A percentile compares a stretch with the other conserved stretches of the same genome.
These are phyloP conservation scores for Kodamaea hsintzibuensis DNA, from an alignment of 805 yeast genomes.

Conservation along the genomic window DNA sequence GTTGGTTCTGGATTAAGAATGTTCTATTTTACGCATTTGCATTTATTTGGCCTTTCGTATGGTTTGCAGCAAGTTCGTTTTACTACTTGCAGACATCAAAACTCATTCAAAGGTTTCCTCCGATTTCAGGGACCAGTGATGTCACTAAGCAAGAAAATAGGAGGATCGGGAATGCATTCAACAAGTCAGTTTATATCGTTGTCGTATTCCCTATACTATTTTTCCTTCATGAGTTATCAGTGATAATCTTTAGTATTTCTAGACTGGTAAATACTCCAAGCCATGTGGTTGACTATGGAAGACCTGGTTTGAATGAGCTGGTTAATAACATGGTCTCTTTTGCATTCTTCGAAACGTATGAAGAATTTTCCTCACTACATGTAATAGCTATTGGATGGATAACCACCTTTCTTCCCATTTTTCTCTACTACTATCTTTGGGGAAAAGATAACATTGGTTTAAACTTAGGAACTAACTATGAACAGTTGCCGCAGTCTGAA, in stretches of 20 bases:
- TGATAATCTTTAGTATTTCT: background rate
- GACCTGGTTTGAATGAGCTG: background rate
- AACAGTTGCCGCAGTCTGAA: background rate
- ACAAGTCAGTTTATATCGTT: background rate
- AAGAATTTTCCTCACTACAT: no score
- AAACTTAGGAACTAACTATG: conserved; percentile 16
- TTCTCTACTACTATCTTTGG: conserved; percentile 24
- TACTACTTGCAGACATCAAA: conserved; percentile 25
- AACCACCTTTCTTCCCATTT: conserved; percentile 11
- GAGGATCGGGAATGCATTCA: background rate
- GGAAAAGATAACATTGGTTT: conserved; percentile 26
- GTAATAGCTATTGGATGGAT: no score
- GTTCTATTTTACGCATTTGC: background rate
- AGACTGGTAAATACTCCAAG: background rate
- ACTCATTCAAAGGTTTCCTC: conserved; percentile 26
- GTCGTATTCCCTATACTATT: background rate
- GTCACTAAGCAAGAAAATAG: background rate
- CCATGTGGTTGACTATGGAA: background rate
- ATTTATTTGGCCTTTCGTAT: conserved; percentile 5
- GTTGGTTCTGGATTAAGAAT: background rate
- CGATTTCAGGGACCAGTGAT: conserved; percentile 14
- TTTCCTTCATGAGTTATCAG: background rate
- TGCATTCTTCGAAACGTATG: background rate
- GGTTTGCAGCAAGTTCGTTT: conserved; percentile 16
- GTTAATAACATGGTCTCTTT: background rate